Evolutionary conservation across 2,329 filamentous ascomycete species (phyloP), one percentile per base, ranked within the genome.

Genomic region (Coniella vitis): DNA sequence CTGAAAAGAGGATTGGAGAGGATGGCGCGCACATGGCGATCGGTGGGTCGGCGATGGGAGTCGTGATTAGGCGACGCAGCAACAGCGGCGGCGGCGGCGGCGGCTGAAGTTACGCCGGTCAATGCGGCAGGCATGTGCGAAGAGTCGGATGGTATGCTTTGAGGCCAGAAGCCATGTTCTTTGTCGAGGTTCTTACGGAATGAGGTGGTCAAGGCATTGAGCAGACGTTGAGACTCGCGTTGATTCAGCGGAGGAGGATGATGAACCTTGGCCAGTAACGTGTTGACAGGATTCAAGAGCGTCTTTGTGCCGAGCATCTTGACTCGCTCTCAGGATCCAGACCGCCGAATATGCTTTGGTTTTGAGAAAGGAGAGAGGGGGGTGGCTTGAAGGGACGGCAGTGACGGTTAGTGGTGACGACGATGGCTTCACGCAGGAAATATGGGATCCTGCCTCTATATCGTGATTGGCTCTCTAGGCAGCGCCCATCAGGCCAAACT

Each of bases 151-250:
- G 55, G 35, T 34, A 54, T 54, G 8, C 68, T 59, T 13, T 64
- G 60, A 14, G 63, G 54, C 25, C 66, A 58, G 58, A 65, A 71
- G 52, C 76, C 76, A 57, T 81, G 74, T 58, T 81, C 77, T 38
- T 65, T 69, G 56, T 81, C 76, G n/a, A 82, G 73, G 25, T 79
- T 73, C 47, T 70, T 70, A 45, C 78, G 72, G 59, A 82, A 82
- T 2, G 77, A 80, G 5, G 68, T 63, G 44, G 78, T 81, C 45
- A 82, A 69, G 31, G 71, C 69, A 47, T 78, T 69, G 54, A 81
- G 74, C 8, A 81, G 70, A 56, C 74, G 73, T 53, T 76, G 70
- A 21, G 75, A 74, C 48, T 79, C 74, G 47, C 69, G 68, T 38
- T 66, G 63, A 38, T 66, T 74, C 35, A 81, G 64, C 1, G 74